Evolutionary conservation across 257 asterid genomes (phyloP), one percentile per base, ranked within the genome.

Genomic region (Coffea eugenioides): DNA sequence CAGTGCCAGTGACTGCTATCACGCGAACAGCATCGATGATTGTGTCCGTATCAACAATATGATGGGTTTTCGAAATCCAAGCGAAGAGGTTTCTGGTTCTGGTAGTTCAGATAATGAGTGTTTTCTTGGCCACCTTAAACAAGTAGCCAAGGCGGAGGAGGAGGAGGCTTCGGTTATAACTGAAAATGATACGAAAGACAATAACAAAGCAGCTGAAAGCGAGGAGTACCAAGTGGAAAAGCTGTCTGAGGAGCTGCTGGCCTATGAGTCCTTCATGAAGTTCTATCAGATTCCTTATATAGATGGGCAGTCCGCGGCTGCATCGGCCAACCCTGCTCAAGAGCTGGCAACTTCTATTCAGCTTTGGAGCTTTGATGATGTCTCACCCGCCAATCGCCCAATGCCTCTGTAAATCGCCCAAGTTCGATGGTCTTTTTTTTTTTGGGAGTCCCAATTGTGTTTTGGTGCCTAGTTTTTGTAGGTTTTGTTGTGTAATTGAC

Each of bases 341-440:
- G 94, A 88, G 83, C 79, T 87, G 70, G 84, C n/a, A 25, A 82
- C 82, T 27, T 79, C 85, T 12, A 31, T 85, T 80, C 90, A 91
- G 13, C 95, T 93, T 7, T 94, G 98, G 98, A 89, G 90, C 82
- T 94, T 90, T 81, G 95, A 91, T 73, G 94, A 92, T 20, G 80
- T 66, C 71, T 76, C 25, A 0, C 83, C 82, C 62, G 8, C 76
- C 2, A 74, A 27, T 69, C 41, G 73, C 7, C 46, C 43, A 27
- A 57, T 80, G 16, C 65, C 48, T 18, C 54, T 71, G 36, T 73
- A 48, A 31, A 31, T 31, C 34, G 34, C 34, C 15, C 31, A 20
- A 21, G 45, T 18, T 15, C 7, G 7, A n/a, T 61, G 34, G 34
- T n/a, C 20, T 13, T 6, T 15, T 12, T 34, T 36, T 18, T 56